Percentiles rank a stretch among this genome's conserved stretches.
Conservation (phyloP, 2,329 filamentous ascomycete species). For the Cladosporium sp. region DNA sequence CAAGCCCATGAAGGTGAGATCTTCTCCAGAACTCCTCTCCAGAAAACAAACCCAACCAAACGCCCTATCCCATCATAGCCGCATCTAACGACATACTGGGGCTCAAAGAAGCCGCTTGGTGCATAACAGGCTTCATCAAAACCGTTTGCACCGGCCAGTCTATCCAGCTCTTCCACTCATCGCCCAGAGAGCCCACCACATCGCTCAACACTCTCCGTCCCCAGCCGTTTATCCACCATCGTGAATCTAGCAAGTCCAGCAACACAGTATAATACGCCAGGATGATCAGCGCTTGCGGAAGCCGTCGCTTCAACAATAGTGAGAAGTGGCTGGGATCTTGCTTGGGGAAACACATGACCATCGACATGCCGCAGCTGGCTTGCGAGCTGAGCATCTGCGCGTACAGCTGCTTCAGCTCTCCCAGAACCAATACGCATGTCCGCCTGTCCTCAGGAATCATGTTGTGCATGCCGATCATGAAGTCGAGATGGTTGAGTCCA, state of each 20-base stretch:
- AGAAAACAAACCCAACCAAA: neutral
- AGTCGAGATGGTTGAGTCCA: slow-evolving; percentile 35
- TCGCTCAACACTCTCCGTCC: slow-evolving; percentile 29
- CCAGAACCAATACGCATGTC: slow-evolving; percentile 29
- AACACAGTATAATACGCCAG: slow-evolving; percentile 35
- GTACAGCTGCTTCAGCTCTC: slow-evolving; percentile 32
- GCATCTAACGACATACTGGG: slow-evolving; percentile 12
- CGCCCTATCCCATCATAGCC: slow-evolving; percentile 3
- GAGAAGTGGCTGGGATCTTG: slow-evolving; percentile 30
- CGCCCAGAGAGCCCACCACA: slow-evolving; percentile 28
- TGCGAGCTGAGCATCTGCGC: slow-evolving; percentile 23
- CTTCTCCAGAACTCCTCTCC: neutral
- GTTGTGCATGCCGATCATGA: slow-evolving; percentile 33
- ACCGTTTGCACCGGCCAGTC: slow-evolving; percentile 33
- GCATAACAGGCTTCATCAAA: slow-evolving; percentile 22
- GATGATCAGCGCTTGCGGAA: slow-evolving; percentile 34
- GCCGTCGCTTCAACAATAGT: slow-evolving; percentile 28
- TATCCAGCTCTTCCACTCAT: slow-evolving; percentile 34
- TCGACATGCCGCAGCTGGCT: slow-evolving; percentile 26
- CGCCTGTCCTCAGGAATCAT: slow-evolving; percentile 33
- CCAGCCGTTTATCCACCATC: slow-evolving; percentile 35
- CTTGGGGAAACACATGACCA: slow-evolving; percentile 34
- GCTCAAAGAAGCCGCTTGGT: slow-evolving; percentile 1
- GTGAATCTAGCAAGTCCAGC: slow-evolving; percentile 29
- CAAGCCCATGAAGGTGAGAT: neutral